phyloP scores from a whole-genome alignment of 371 early-diverging fungal species.

The Apophysomyces sp. region DNA sequence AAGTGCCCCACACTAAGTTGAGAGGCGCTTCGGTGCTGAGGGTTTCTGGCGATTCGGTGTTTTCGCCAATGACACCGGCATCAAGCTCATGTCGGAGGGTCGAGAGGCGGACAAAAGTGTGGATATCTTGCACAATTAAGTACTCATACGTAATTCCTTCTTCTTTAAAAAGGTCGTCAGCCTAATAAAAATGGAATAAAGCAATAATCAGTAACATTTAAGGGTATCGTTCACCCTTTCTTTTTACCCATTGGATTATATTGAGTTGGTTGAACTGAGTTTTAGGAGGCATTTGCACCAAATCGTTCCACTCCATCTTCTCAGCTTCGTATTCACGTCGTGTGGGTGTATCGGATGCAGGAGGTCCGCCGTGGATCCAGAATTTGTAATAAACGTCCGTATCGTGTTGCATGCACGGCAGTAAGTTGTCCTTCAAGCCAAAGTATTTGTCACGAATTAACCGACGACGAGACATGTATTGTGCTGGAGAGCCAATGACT shows the following conservation, averaged over 20 bases:
- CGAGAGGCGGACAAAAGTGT: constrained; percentile 29
- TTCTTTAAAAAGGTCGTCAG: constrained; percentile 6
- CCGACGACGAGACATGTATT: constrained; percentile 40
- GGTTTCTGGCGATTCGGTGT: constrained; percentile 15
- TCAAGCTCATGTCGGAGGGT: constrained; percentile 19
- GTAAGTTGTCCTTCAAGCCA: constrained; percentile 50
- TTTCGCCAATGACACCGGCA: constrained; percentile 14
- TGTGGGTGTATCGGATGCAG: constrained; percentile 20
- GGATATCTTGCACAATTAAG: constrained; percentile 38
- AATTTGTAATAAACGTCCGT: constrained; percentile 48
- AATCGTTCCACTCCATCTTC: constrained; percentile 56
- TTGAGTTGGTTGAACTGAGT: constrained; percentile 30
- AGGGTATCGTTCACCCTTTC: not conserved
- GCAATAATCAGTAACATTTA: not conserved
- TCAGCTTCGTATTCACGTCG: constrained; percentile 52
- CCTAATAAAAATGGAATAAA: constrained; percentile 7
- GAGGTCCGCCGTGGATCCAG: constrained; percentile 49
- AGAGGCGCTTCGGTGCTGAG: constrained; percentile 9
- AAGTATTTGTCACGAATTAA: constrained; percentile 54
- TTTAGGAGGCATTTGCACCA: constrained; percentile 19
- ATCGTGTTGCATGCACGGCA: constrained; percentile 53
- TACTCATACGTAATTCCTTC: constrained; percentile 36
- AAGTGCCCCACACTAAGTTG: constrained; percentile 28
- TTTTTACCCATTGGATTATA: constrained; percentile 37
- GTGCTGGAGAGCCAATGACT: constrained; percentile 48